Percentiles rank a stretch among this genome's conserved stretches.
These are phyloP conservation scores for Coniochaeta hoffmannii DNA, from an alignment of 2,329 filamentous ascomycete species.

Conservation along the genomic window DNA sequence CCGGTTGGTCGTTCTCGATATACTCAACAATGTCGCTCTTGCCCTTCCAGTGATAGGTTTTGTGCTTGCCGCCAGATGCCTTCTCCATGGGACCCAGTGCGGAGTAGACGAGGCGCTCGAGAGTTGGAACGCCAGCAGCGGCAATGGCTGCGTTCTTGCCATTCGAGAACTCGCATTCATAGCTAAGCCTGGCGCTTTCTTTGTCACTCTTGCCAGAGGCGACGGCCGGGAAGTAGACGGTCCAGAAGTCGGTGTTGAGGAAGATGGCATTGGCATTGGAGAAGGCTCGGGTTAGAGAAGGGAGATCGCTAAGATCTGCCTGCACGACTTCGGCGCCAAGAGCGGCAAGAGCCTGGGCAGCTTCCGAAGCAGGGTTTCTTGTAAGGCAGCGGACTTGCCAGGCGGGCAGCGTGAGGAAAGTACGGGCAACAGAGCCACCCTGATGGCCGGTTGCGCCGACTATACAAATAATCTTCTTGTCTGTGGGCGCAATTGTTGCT, in stretches of 20 bases:
- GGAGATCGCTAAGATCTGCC: constrained; percentile 15
- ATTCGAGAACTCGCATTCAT: constrained; percentile 10
- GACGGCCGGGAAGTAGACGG: neutral
- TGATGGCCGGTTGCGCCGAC: constrained; percentile 8
- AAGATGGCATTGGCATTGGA: constrained; percentile 16
- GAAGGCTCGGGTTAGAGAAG: constrained; percentile 15
- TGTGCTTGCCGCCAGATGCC: constrained; percentile 16
- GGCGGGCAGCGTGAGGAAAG: constrained; percentile 8
- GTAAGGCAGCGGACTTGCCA: constrained; percentile 12
- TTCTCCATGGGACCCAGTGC: constrained; percentile 14
- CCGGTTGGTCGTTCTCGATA: constrained; percentile 16
- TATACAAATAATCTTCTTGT: constrained; percentile 11
- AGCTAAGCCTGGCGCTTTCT: constrained; percentile 7
- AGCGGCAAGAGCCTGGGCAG: constrained; percentile 7
- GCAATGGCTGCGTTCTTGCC: constrained; percentile 20
- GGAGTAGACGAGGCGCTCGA: constrained; percentile 19
- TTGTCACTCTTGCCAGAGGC: neutral
- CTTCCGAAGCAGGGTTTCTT: constrained; percentile 6
- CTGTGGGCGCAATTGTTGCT: neutral
- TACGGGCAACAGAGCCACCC: constrained; percentile 7
- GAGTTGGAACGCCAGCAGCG: constrained; percentile 18
- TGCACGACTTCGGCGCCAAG: constrained; percentile 17
- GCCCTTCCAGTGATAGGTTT: constrained; percentile 21
- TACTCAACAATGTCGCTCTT: constrained; percentile 21
- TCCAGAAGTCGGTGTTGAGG: constrained; percentile 19